Evolutionary conservation across 768 basidiomycete genomes (phyloP), one percentile per base, ranked within the genome.

Genomic region (Agrocybe praecox): DNA sequence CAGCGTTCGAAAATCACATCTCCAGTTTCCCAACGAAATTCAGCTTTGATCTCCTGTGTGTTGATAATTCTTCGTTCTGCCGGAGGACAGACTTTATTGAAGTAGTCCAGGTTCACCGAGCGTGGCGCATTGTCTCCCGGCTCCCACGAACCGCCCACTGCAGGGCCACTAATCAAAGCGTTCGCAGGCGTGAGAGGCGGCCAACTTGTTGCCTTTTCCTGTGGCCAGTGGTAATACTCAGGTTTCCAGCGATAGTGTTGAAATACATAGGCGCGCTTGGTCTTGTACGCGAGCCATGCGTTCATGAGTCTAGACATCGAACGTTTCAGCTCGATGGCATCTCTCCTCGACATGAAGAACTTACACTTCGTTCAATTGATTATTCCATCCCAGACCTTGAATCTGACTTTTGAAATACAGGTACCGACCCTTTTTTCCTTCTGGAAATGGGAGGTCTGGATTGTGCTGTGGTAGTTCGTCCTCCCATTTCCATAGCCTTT

Each of bases 241-340:
- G 61, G 60, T 36, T 75, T 74, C 79, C 79, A 81, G 11, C 72
- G 46, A 57, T 78, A 81, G 46, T 77, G 76, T 49, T 75, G 71
- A 67, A 81, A 83, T 0, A 83, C 83, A 48, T 83, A 84, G 5
- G 80, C 71, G 9, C 84, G 77, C 7, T 76, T 74, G 0, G 82
- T 77, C 32, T 73, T 72, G 61, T 81, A 80, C 0, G 84, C 81
- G 15, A 85, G 75, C 59, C 78, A 74, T 0, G 79, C 70, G 52
- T 81, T 79, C 76, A 84, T 76, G 3, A 85, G 68, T 12, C 81
- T 81, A 53, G 23, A 8, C 18, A 43, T 4, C 9, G 11, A 2
- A 44, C 4, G 12, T 43, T 48, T 24, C 5, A 55, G 33, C 45
- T 43, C n/a, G n/a, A n/a, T n/a, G 18, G 26, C 18, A 50, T 29